phyloP scores from a whole-genome alignment of 805 yeast genomes.

The Ogataea populi-albae region DNA sequence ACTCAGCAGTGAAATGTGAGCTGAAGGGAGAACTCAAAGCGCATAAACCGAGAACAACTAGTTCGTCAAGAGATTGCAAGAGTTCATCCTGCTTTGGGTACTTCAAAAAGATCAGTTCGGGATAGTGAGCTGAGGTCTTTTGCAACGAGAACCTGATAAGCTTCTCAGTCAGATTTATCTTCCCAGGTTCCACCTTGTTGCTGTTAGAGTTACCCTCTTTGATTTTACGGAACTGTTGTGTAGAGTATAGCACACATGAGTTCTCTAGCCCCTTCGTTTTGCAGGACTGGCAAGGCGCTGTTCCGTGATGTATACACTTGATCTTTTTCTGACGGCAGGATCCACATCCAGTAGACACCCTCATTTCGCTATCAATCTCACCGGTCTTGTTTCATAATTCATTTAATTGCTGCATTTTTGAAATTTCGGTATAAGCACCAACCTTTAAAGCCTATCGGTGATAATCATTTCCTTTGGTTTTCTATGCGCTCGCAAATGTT shows the following conservation, averaged over 20 bases:
- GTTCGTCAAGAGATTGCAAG: conserved; percentile 8
- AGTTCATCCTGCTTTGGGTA: conserved; percentile 9
- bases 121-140: conserved; percentile 9
- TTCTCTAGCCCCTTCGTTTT: conserved; percentile 5
- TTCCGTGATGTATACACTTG: conserved; percentile 14
- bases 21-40: conserved; percentile 13
- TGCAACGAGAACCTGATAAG: conserved; percentile 4
- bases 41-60: conserved; percentile 12
- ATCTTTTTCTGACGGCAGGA: conserved; percentile 13
- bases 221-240: conserved; percentile 15
- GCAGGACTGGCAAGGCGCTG: conserved; percentile 15
- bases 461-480: too few relatives aligned
- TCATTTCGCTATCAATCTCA: too few relatives aligned
- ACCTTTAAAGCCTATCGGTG: too few relatives aligned
- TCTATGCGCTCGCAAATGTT: too few relatives aligned
- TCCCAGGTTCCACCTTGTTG: background rate
- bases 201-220: conserved; percentile 1
- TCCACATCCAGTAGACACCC: conserved; percentile 15
- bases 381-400: too few relatives aligned
- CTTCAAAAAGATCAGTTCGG: conserved; percentile 14
- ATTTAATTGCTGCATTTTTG: too few relatives aligned
- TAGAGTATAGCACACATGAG: conserved; percentile 13
- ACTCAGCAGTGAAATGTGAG: background rate
- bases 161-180: conserved; percentile 3
- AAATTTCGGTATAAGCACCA: too few relatives aligned